Conservation (phyloP, 352 stramenopile species). For the Phytophthora niederhauseri region DNA sequence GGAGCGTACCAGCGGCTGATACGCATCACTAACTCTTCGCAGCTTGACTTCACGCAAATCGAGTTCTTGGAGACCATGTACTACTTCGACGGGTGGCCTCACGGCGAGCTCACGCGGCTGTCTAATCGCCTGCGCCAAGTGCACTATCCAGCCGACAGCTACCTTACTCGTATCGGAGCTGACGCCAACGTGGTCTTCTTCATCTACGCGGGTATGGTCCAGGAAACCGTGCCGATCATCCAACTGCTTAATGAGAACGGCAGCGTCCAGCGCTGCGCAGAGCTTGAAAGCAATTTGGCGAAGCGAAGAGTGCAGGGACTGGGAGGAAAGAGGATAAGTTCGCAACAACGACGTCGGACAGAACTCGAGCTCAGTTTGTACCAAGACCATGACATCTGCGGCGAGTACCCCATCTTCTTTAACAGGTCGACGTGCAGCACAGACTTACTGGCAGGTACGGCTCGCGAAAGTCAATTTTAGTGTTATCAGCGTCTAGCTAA, state of each 20-base stretch:
- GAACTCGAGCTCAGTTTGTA: slow-evolving; percentile 80
- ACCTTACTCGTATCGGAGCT: slow-evolving; percentile 68
- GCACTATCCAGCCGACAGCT: slow-evolving; percentile 67
- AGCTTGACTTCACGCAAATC: slow-evolving; percentile 83
- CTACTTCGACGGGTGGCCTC: slow-evolving; percentile 80
- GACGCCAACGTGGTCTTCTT: slow-evolving; percentile 82
- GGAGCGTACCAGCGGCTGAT: slow-evolving; percentile 84
- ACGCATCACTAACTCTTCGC: slow-evolving; percentile 79
- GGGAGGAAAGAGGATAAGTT: slow-evolving; percentile 31
- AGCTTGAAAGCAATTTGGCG: slow-evolving; percentile 37
- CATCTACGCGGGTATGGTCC: slow-evolving; percentile 78
- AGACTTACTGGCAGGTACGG: slow-evolving; percentile 60
- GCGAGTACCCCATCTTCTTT: slow-evolving; percentile 69
- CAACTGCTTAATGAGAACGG: slow-evolving; percentile 73
- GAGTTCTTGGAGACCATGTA: slow-evolving; percentile 85
- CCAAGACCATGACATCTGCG: slow-evolving; percentile 83
- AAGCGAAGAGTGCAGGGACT: slow-evolving; percentile 38
- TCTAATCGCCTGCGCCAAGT: slow-evolving; percentile 73
- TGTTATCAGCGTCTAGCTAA: background rate
- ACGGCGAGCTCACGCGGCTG: slow-evolving; percentile 71
- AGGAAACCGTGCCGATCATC: slow-evolving; percentile 76
- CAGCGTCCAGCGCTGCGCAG: slow-evolving; percentile 44
- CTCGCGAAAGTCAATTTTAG: background rate
- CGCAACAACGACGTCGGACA: slow-evolving; percentile 52
- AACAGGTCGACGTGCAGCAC: slow-evolving; percentile 64